Conservation (phyloP, 2,329 filamentous ascomycete genomes). For the Fusarium xyrophilum region DNA sequence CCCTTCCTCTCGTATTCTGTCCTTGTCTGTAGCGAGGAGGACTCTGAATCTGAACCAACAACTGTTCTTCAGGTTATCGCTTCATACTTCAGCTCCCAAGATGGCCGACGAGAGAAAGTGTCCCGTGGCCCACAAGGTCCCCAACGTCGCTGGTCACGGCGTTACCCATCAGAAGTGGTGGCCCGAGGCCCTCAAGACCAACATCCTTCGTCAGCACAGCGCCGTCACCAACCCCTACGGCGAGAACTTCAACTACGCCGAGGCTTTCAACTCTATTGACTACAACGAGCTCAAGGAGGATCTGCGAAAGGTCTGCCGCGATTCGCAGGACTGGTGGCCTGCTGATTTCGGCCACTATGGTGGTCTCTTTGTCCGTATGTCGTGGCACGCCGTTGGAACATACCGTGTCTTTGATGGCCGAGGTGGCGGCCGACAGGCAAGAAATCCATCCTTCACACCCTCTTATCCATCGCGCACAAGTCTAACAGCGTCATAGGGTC, state of each 20-base stretch:
- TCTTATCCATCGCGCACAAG: background rate
- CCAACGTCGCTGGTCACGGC: slow-evolving; percentile 28
- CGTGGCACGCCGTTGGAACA: slow-evolving; percentile 81
- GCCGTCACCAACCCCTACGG: slow-evolving; percentile 26
- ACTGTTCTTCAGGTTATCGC: background rate
- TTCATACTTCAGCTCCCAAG: slow-evolving; percentile 4
- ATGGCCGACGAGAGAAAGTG: slow-evolving; percentile 31
- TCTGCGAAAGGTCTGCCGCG: slow-evolving; percentile 70
- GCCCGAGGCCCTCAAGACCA: slow-evolving; percentile 32
- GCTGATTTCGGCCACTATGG: slow-evolving; percentile 85
- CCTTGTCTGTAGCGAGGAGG: slow-evolving; percentile 20
- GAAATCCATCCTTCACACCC: background rate
- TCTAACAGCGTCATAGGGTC: slow-evolving; percentile 53
- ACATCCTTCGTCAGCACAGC: slow-evolving; percentile 28
- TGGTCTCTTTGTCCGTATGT: slow-evolving; percentile 80
- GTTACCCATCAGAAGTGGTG: slow-evolving; percentile 27
- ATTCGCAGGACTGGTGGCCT: slow-evolving; percentile 83
- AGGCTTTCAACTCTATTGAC: slow-evolving; percentile 27
- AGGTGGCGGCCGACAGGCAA: slow-evolving; percentile 70
- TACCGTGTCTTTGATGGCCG: slow-evolving; percentile 79
- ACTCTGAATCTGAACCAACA: slow-evolving; percentile 5
- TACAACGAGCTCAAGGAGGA: slow-evolving; percentile 74
- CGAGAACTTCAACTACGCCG: slow-evolving; percentile 25
- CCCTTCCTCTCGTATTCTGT: slow-evolving; percentile 13
- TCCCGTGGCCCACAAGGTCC: slow-evolving; percentile 22